A percentile compares a stretch with the other conserved stretches of the same genome.
Evolutionary conservation across 441 rosid species (phyloP).

Genomic region (Adansonia gregorii): DNA sequence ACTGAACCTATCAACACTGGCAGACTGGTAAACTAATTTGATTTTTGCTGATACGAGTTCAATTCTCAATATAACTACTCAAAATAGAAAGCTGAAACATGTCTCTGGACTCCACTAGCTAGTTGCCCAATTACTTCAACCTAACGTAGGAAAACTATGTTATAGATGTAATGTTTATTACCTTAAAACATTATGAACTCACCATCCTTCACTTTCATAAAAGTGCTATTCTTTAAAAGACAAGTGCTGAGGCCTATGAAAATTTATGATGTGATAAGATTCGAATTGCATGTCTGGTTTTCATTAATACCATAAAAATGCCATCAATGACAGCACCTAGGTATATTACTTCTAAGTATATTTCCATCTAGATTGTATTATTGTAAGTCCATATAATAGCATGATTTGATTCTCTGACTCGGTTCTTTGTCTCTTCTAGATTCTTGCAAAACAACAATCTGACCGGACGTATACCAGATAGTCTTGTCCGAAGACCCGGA

Average conservation of each 20-base stretch:
- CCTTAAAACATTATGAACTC: constrained; percentile 2
- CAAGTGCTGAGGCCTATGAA: not conserved
- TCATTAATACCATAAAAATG: constrained; percentile 10
- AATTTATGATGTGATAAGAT: not conserved
- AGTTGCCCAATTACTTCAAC: not conserved
- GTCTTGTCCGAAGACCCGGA: constrained; percentile 54
- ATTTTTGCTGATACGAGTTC: not conserved
- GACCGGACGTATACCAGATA: constrained; percentile 64
- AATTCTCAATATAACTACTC: not conserved
- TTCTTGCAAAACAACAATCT: constrained; percentile 82
- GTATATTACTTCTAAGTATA: not conserved
- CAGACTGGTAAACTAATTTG: not conserved
- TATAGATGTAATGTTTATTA: not conserved
- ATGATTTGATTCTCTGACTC: constrained; percentile 31
- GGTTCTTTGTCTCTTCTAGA: constrained; percentile 46
- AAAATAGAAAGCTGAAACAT: not conserved
- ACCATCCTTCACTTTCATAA: not conserved
- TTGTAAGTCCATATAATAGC: not conserved
- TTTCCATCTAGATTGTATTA: constrained; percentile 17
- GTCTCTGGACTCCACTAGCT: not conserved
- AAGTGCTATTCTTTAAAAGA: not conserved
- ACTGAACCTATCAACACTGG: not conserved
- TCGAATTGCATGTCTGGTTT: not conserved
- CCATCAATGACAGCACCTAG: constrained; percentile 12
- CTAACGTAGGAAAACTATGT: not conserved